phyloP scores from a whole-genome alignment of 2,329 filamentous ascomycete species.

The Penicillium olsonii region DNA sequence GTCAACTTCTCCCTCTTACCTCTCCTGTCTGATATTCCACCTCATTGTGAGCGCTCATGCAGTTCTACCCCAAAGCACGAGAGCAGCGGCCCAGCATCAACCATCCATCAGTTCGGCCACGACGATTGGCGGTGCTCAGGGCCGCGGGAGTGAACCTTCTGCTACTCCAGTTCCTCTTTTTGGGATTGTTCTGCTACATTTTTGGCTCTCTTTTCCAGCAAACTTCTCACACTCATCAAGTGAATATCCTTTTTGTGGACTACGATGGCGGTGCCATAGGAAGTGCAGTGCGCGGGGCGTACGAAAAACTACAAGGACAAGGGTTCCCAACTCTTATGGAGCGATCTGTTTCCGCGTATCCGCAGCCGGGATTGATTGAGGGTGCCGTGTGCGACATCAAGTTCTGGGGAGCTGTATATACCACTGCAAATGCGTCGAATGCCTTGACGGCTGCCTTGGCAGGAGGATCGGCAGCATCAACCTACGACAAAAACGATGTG shows the following conservation, averaged over 20 bases:
- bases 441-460: constrained; percentile 39
- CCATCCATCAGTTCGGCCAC: constrained; percentile 19
- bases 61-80: constrained; percentile 23
- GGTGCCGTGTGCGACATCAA: constrained; percentile 35
- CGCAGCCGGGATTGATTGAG: constrained; percentile 20
- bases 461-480: constrained; percentile 31
- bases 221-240: constrained; percentile 32
- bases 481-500: constrained; percentile 39
- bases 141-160: constrained; percentile 31
- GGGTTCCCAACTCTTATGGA: constrained; percentile 36
- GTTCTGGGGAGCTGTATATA: constrained; percentile 41
- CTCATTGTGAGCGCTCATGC: constrained; percentile 4
- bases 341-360: constrained; percentile 17
- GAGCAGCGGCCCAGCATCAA: constrained; percentile 19
- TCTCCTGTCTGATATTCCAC: not conserved
- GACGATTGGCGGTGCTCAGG: constrained; percentile 20
- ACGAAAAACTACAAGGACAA: constrained; percentile 27
- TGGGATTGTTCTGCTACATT: constrained; percentile 38
- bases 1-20: not conserved
- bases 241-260: constrained; percentile 41
- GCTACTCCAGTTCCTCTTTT: constrained; percentile 39
- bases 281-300: constrained; percentile 33
- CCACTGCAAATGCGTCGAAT: constrained; percentile 37
- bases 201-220: constrained; percentile 42
- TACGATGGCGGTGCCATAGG: constrained; percentile 42